These are phyloP conservation scores for Trichoderma aggressivum DNA, from an alignment of 2,329 filamentous ascomycete genomes.

Conservation along the genomic window DNA sequence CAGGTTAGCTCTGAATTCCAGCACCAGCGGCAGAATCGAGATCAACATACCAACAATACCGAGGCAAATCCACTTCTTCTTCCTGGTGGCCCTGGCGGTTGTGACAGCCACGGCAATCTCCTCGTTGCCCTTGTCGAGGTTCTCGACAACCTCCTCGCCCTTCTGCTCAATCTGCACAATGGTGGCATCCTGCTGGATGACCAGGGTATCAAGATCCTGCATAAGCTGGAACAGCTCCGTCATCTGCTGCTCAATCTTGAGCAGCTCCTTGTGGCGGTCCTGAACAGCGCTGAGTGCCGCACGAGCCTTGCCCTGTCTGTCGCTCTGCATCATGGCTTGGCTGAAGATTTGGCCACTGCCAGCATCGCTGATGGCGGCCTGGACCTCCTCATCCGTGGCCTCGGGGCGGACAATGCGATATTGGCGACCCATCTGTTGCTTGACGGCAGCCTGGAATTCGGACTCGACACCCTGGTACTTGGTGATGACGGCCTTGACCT, in stretches of 20 bases:
- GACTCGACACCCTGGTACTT: constrained; percentile 78
- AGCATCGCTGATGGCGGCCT: constrained; percentile 70
- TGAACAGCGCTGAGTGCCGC: constrained; percentile 75
- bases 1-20: constrained; percentile 26
- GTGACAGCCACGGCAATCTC: constrained; percentile 78
- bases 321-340: constrained; percentile 78
- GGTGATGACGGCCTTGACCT: constrained; percentile 76
- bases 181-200: constrained; percentile 80
- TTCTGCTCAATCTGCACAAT: constrained; percentile 81
- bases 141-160: constrained; percentile 78
- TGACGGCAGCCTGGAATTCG: constrained; percentile 73
- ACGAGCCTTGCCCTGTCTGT: constrained; percentile 76
- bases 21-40: background rate
- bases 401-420: constrained; percentile 86
- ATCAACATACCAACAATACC: constrained; percentile 60
- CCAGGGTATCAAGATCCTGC: constrained; percentile 80
- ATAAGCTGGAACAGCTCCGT: constrained; percentile 83
- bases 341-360: constrained; percentile 78
- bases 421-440: constrained; percentile 82
- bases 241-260: constrained; percentile 90
- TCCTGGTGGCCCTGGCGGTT: constrained; percentile 74
- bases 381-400: constrained; percentile 73
- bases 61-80: constrained; percentile 97
- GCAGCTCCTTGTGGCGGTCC: constrained; percentile 79
- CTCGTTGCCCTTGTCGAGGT: constrained; percentile 80